A percentile compares a stretch with the other conserved stretches of the same genome.
These are phyloP conservation scores for Cryphonectria naterciae DNA, from an alignment of 2,329 filamentous ascomycete genomes.

Conservation along the genomic window DNA sequence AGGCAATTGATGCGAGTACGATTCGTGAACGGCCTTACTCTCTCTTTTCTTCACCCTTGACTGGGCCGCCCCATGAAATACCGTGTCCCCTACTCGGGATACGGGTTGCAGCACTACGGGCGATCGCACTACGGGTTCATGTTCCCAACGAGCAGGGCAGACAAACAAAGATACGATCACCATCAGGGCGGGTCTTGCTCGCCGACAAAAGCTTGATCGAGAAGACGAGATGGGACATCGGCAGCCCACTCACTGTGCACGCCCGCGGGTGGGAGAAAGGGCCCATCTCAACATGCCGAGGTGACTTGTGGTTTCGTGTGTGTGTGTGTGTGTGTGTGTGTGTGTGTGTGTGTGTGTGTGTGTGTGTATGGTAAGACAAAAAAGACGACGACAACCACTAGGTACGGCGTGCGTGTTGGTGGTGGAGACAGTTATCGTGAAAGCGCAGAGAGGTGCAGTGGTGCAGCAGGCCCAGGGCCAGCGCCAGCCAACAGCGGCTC, in stretches of 20 bases:
- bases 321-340: not conserved
- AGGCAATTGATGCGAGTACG: slow-evolving; percentile 3
- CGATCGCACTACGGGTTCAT: not conserved
- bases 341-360: too few relatives aligned
- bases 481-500: not conserved
- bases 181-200: not conserved
- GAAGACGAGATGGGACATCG: not conserved
- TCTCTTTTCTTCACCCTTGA: not conserved
- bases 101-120: not conserved
- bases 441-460: not conserved
- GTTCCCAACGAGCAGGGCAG: not conserved
- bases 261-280: not conserved
- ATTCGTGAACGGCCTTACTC: not conserved
- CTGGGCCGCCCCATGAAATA: not conserved
- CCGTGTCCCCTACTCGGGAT: not conserved
- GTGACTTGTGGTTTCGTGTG: not conserved
- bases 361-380: not conserved
- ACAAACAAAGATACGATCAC: not conserved
- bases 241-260: not conserved
- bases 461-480: not conserved
- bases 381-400: not conserved
- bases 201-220: not conserved
- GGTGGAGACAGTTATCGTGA: not conserved
- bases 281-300: not conserved
- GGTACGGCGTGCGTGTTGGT: not conserved